A percentile compares a stretch with the other conserved stretches of the same genome.
phyloP scores from a whole-genome alignment of 768 basidiomycete genomes.

The Antrodiella citrinella region DNA sequence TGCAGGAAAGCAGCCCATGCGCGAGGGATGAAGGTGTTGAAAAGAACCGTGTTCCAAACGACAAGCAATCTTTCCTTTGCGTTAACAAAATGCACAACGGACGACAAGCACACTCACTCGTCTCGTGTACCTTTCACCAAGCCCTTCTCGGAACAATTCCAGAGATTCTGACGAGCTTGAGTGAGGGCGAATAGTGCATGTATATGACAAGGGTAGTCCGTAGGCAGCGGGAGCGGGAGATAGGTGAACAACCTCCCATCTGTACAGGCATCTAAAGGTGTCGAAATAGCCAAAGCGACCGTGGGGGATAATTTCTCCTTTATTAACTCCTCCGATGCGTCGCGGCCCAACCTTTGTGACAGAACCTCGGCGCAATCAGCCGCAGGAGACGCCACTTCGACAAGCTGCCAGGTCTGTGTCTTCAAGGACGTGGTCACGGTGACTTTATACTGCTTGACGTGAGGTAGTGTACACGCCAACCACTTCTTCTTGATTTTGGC shows the following conservation, averaged over 20 bases:
- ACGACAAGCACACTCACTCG: conserved; percentile 25
- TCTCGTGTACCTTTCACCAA: conserved; percentile 30
- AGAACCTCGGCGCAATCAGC: conserved; percentile 21
- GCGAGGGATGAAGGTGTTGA: conserved; percentile 35
- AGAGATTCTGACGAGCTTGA: conserved; percentile 34
- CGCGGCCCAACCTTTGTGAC: conserved; percentile 17
- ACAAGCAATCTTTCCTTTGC: conserved; percentile 30
- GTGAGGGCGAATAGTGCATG: conserved; percentile 42
- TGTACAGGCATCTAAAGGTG: conserved; percentile 11
- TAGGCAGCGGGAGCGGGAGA: conserved; percentile 38
- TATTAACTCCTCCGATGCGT: conserved; percentile 19
- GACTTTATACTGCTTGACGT: neutral
- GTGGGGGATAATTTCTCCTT: conserved; percentile 35
- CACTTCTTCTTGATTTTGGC: conserved; percentile 12
- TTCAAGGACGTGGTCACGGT: conserved; percentile 3
- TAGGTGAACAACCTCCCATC: conserved; percentile 41
- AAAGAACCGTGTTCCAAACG: conserved; percentile 41
- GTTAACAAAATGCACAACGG: neutral
- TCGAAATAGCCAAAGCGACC: conserved; percentile 31
- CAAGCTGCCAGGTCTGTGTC: conserved; percentile 3
- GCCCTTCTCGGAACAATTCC: conserved; percentile 32
- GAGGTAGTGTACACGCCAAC: conserved; percentile 1
- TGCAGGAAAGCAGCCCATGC: conserved; percentile 33
- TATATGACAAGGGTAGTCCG: conserved; percentile 37
- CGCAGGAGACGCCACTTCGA: conserved; percentile 17